Conservation (phyloP, 179 eudicot genomes). For the Sideroxylon spinosum region DNA sequence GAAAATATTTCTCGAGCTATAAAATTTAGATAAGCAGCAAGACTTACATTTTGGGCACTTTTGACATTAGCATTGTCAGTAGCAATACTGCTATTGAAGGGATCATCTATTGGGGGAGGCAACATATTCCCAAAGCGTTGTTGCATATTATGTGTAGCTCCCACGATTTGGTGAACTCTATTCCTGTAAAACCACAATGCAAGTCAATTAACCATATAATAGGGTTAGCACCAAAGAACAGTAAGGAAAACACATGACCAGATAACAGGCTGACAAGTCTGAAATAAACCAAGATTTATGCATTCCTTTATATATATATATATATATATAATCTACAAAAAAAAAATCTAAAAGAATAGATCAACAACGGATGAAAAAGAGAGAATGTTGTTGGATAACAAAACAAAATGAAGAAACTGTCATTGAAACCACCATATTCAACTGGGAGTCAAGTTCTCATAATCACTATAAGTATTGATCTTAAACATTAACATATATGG, state of each 20-base stretch:
- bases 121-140: conserved; percentile 62
- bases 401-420: no score
- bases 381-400: not conserved
- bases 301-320: not conserved
- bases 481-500: conserved; percentile 3
- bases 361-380: conserved; percentile 1
- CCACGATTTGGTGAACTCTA: conserved; percentile 91
- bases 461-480: not conserved
- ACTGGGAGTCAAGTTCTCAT: conserved; percentile 6
- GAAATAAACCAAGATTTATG: not conserved
- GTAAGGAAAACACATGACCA: not conserved
- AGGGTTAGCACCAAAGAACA: not conserved
- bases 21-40: not conserved
- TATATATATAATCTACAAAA: not conserved
- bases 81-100: conserved; percentile 31
- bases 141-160: conserved; percentile 52
- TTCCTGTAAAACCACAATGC: conserved; percentile 35
- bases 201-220: conserved; percentile 9
- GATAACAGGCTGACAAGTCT: conserved; percentile 1
- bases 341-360: not conserved
- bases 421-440: not conserved
- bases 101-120: conserved; percentile 72
- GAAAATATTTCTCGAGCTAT: conserved; percentile 1
- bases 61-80: conserved; percentile 36
- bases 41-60: conserved; percentile 49